Evolutionary conservation across 2,329 filamentous ascomycete genomes (phyloP), one percentile per base, ranked within the genome.

Genomic region (Chalaropsis thielavioides): DNA sequence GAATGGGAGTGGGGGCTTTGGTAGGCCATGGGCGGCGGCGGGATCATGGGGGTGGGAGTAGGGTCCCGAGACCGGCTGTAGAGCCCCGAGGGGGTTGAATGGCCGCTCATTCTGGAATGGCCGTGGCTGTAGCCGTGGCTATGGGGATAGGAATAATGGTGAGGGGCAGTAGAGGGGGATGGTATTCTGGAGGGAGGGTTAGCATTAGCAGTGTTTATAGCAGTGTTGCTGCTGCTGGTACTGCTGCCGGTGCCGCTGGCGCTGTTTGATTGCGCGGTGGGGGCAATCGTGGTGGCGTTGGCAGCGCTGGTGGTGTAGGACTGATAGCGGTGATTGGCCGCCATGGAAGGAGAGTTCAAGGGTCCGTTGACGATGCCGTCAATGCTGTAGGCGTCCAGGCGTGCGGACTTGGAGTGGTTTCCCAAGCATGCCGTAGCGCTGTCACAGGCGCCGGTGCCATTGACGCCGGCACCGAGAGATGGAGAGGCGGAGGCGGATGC

Each of bases 101-200:
- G 65, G 22, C 69, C 70, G 43, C 66, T 71, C 40, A 71, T 54
- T 41, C 22, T 3, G 71, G 69, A 40, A 69, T 69, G 15, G 69
- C 69, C 10, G 68, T 69, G 11, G 70, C 69, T 2, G 71, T 70
- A 0, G 70, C 71, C 1, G 70, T 70, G 51, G 69, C 69, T 41
- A 71, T 71, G 6, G 69, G 69, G 24, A 66, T 59, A 54, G 62
- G 69, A 19, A 64, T 65, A 15, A 67, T 66, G 70, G 68, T 7
- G 71, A 6, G 70, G n/a, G 24, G 62, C 40, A 58, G 44, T 22
- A 19, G 49, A n/a, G 15, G 60, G 43, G 1, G 60, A 27, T 4
- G 60, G 10, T 38, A 62, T 49, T 49, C 41, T 19, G 7, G 41
- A 62, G 40, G 22, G 8, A 11, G 60, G 11, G 43, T 13, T 49